phyloP scores from a whole-genome alignment of 2,329 filamentous ascomycete genomes.

The Thelonectria olida region DNA sequence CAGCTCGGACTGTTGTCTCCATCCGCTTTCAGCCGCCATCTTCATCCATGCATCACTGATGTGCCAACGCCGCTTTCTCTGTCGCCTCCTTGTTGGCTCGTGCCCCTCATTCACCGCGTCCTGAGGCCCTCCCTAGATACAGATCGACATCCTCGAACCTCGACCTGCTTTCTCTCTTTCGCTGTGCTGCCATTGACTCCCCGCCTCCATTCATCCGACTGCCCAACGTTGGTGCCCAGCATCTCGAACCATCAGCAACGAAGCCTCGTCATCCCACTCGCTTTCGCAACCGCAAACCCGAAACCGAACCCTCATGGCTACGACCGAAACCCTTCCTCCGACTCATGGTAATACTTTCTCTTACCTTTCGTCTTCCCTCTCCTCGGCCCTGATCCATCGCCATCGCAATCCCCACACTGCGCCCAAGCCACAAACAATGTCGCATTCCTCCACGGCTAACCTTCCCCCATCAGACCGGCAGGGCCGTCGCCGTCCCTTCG shows the following conservation, averaged over 20 bases:
- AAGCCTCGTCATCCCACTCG: constrained; percentile 10
- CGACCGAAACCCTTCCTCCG: constrained; percentile 38
- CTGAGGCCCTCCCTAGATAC: constrained; percentile 18
- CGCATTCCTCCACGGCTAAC: constrained; percentile 41
- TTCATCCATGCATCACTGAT: constrained; percentile 19
- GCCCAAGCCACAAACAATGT: constrained; percentile 8
- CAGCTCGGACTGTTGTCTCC: background rate
- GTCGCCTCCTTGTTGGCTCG: constrained; percentile 20
- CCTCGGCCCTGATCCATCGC: background rate
- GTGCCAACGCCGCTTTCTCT: constrained; percentile 19
- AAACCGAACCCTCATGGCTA: constrained; percentile 34
- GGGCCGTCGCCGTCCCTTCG: constrained; percentile 81
- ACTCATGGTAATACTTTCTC: constrained; percentile 34
- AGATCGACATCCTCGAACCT: constrained; percentile 12
- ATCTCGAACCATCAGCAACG: background rate
- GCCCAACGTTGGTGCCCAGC: constrained; percentile 33
- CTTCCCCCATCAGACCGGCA: constrained; percentile 66
- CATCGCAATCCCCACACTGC: constrained; percentile 16
- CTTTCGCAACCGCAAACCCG: constrained; percentile 17
- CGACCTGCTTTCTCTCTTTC: constrained; percentile 13
- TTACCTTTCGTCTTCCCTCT: background rate
- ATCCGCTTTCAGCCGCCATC: constrained; percentile 21
- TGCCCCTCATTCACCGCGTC: constrained; percentile 23
- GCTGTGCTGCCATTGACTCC: constrained; percentile 26
- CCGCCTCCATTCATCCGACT: constrained; percentile 24